Evolutionary conservation across 345 rosid genomes (phyloP).

Genomic region (Hevea brasiliensis): DNA sequence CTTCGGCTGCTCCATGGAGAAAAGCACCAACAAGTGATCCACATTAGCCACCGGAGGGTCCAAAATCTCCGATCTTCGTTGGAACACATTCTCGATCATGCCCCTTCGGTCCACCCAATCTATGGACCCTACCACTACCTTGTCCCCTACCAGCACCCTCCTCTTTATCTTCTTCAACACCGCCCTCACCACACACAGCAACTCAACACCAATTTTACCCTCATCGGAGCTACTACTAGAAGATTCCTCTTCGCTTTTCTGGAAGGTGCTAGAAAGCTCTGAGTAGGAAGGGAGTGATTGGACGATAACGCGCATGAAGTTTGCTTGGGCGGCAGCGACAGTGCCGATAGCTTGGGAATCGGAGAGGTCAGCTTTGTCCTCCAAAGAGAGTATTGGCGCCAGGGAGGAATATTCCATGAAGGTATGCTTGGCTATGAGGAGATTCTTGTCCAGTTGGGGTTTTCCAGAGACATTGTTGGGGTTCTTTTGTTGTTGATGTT

Average conservation of each 20-base stretch:
- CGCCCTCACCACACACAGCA: constrained; percentile 88
- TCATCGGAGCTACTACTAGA: constrained; percentile 17
- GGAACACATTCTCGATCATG: constrained; percentile 84
- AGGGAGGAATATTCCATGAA: constrained; percentile 63
- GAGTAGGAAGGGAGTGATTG: constrained; percentile 21
- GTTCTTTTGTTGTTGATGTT: constrained; percentile 36
- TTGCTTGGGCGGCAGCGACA: constrained; percentile 86
- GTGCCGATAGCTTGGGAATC: constrained; percentile 80
- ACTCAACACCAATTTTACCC: constrained; percentile 51
- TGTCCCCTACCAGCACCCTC: constrained; percentile 86
- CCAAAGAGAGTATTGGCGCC: constrained; percentile 60
- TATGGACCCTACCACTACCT: constrained; percentile 76
- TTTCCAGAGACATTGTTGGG: constrained; percentile 47
- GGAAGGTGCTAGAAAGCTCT: constrained; percentile 17
- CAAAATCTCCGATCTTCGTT: constrained; percentile 53
- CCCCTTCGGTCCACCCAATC: constrained; percentile 91
- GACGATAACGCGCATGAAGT: constrained; percentile 92
- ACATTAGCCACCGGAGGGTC: constrained; percentile 96
- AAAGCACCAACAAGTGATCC: constrained; percentile 71
- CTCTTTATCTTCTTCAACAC: constrained; percentile 89
- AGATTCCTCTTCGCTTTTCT: constrained; percentile 12
- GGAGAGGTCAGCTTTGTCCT: constrained; percentile 50
- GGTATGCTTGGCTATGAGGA: constrained; percentile 61
- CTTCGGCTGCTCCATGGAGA: constrained; percentile 79
- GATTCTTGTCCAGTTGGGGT: constrained; percentile 57